These are phyloP conservation scores for Scleroderma bovista DNA, from an alignment of 768 basidiomycete genomes.

Conservation along the genomic window DNA sequence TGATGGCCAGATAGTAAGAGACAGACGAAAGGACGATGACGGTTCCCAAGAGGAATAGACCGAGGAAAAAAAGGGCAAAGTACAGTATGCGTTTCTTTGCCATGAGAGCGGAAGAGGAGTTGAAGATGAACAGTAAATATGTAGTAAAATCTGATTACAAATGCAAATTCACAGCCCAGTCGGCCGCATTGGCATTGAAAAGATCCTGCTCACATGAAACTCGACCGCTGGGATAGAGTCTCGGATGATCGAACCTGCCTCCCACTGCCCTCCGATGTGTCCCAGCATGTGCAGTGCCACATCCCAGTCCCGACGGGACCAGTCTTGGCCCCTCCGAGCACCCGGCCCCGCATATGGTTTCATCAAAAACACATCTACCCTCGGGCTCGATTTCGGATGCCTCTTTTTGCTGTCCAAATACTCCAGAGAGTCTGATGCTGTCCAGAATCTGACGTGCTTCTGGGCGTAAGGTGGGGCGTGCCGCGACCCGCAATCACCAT, in stretches of 20 bases:
- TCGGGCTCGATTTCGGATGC: constrained; percentile 34
- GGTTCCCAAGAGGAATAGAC: constrained; percentile 80
- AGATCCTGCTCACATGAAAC: constrained; percentile 44
- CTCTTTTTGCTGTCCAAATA: constrained; percentile 45
- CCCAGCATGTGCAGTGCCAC: constrained; percentile 43
- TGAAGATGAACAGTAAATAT: too few relatives aligned
- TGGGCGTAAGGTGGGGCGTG: constrained; percentile 51
- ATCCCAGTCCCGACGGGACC: constrained; percentile 66
- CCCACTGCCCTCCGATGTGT: constrained; percentile 46
- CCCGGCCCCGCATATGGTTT: constrained; percentile 44
- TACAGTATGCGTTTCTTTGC: constrained; percentile 42
- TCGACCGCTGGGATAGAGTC: constrained; percentile 46
- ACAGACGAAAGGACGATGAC: constrained; percentile 88
- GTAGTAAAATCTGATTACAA: too few relatives aligned
- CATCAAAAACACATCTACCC: constrained; percentile 47
- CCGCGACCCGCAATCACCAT: constrained; percentile 33
- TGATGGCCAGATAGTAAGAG: constrained; percentile 84
- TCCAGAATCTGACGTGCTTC: constrained; percentile 47
- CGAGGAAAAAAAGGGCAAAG: constrained; percentile 50
- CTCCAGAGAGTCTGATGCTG: constrained; percentile 47
- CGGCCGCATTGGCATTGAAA: constrained; percentile 41
- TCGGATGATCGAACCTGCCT: constrained; percentile 46
- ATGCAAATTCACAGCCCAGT: constrained; percentile 29
- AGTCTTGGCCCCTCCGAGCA: constrained; percentile 67
- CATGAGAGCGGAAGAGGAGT: constrained; percentile 32